Percentiles rank a stretch among this genome's conserved stretches.
phyloP scores from a whole-genome alignment of 768 basidiomycete species.

The Cystofilobasidium bisporidii region DNA sequence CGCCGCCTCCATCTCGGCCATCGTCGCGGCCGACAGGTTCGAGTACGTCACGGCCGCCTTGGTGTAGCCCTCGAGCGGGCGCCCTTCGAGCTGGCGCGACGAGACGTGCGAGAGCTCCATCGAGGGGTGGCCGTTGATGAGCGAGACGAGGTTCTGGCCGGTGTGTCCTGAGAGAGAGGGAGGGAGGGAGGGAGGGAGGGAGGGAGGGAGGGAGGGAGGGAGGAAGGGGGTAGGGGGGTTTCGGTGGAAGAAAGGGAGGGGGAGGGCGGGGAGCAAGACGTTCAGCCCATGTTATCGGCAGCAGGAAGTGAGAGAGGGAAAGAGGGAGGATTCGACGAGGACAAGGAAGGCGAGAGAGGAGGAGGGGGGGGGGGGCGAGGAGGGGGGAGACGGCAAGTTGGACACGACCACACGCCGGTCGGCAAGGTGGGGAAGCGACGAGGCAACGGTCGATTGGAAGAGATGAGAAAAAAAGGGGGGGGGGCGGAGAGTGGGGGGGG shows the following conservation, averaged over 20 bases:
- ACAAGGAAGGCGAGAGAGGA: no score
- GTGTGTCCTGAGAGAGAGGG: constrained; percentile 52
- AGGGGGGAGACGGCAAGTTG: no score
- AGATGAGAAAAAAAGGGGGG: no score
- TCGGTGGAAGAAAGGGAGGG: no score
- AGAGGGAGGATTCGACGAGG: no score
- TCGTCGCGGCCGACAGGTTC: constrained; percentile 66
- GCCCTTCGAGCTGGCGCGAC: constrained; percentile 83
- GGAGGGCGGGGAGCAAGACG: not conserved
- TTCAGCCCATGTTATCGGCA: constrained; percentile 5
- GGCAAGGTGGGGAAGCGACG: no score
- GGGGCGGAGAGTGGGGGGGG: not conserved
- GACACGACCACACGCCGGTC: no score
- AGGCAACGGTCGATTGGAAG: no score
- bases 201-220: no score
- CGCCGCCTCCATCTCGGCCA: constrained; percentile 77
- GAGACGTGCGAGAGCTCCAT: constrained; percentile 90
- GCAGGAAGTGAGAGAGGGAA: no score
- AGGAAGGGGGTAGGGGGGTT: no score
- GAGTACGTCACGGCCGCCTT: constrained; percentile 65
- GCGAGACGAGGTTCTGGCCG: constrained; percentile 76
- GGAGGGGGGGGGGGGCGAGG: no score
- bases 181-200: not conserved
- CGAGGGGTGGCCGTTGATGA: constrained; percentile 81
- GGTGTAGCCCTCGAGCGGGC: constrained; percentile 66